Percentiles rank a stretch among this genome's conserved stretches.
phyloP scores from a whole-genome alignment of 768 basidiomycete genomes.

The Lepiota brunneoincarnata region DNA sequence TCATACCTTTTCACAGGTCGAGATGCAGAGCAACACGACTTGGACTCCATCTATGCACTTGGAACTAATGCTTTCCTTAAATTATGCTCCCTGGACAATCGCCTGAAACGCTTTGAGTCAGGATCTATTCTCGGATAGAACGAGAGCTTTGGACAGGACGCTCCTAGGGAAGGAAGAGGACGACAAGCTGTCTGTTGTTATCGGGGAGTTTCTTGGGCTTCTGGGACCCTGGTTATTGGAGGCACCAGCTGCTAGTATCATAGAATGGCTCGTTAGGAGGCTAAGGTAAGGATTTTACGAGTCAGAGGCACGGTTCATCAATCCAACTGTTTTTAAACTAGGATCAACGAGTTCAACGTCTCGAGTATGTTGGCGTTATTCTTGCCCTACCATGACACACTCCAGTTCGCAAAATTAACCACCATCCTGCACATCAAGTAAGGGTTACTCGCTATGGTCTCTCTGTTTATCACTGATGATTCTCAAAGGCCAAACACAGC shows the following conservation, averaged over 20 bases:
- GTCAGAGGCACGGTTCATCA: background rate
- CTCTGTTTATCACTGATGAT: background rate
- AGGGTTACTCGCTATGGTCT: constrained; percentile 20
- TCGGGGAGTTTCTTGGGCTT: constrained; percentile 62
- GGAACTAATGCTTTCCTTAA: constrained; percentile 77
- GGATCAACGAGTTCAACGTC: constrained; percentile 93
- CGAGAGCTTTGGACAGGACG: constrained; percentile 76
- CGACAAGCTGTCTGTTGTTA: constrained; percentile 54
- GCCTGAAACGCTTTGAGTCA: constrained; percentile 62
- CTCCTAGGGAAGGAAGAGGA: constrained; percentile 63
- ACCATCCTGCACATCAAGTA: constrained; percentile 80
- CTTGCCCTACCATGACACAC: constrained; percentile 92
- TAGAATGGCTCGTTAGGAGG: constrained; percentile 94
- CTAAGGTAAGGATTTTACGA: constrained; percentile 70
- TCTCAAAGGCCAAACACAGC: constrained; percentile 50
- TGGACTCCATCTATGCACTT: constrained; percentile 82
- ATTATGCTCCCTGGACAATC: constrained; percentile 58
- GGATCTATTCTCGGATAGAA: constrained; percentile 74
- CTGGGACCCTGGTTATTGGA: constrained; percentile 84
- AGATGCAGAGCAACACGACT: constrained; percentile 82
- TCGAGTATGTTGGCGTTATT: constrained; percentile 76
- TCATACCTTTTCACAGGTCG: constrained; percentile 88
- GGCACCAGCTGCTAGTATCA: constrained; percentile 71
- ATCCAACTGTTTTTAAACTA: constrained; percentile 27
- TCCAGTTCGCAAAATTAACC: constrained; percentile 92